Percentiles rank a stretch among this genome's conserved stretches.
These are phyloP conservation scores for Takashimella tepidaria DNA, from an alignment of 1,284 basidiomycete genomes.

Conservation along the genomic window DNA sequence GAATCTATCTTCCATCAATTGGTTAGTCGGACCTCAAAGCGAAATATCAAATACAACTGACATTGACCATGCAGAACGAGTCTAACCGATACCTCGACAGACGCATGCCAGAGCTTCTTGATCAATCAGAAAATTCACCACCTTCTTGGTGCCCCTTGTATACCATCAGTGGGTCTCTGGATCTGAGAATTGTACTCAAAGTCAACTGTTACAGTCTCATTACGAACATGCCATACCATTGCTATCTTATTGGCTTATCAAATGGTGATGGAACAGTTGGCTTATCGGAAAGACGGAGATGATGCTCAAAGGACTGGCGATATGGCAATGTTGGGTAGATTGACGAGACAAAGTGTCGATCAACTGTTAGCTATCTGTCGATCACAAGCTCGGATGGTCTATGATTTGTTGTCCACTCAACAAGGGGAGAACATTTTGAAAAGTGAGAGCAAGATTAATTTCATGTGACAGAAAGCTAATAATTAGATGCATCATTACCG, in stretches of 20 bases:
- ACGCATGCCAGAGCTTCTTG: background rate
- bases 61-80: background rate
- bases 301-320: background rate
- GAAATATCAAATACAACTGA: no score
- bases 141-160: no score
- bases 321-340: background rate
- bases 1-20: constrained; percentile 14
- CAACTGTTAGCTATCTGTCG: background rate
- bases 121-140: no score
- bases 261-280: background rate
- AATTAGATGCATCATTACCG: background rate
- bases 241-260: background rate
- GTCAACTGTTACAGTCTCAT: background rate
- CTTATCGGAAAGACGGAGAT: background rate
- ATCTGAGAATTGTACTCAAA: no score
- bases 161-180: no score
- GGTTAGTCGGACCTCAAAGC: no score
- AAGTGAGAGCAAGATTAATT: background rate
- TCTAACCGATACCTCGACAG: background rate
- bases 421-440: background rate
- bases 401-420: background rate
- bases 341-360: background rate
- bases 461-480: background rate
- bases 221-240: background rate
- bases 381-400: background rate